These are phyloP conservation scores for Suillus spraguei DNA, from an alignment of 768 basidiomycete genomes.

Conservation along the genomic window DNA sequence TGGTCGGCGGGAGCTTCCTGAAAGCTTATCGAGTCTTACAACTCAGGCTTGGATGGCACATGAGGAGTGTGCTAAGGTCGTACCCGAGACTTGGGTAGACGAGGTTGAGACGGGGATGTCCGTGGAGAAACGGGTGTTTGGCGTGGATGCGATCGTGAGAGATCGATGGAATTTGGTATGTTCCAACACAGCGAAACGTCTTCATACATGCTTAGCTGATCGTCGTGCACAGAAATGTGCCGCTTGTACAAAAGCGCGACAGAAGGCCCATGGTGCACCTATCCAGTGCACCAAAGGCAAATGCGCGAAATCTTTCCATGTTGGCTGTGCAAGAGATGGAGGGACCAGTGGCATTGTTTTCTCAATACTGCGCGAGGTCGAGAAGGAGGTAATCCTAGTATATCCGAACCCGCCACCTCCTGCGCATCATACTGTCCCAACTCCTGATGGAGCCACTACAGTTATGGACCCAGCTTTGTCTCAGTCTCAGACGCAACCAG, in stretches of 20 bases:
- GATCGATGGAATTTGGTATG: conserved; percentile 92
- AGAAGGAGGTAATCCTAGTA: conserved; percentile 78
- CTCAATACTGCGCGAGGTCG: conserved; percentile 63
- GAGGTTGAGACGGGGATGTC: conserved; percentile 46
- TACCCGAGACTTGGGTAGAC: conserved; percentile 94
- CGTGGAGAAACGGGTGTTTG: conserved; percentile 64
- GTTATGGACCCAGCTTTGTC: background rate
- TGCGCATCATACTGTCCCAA: conserved; percentile 7
- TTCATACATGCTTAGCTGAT: background rate
- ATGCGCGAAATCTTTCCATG: conserved; percentile 92
- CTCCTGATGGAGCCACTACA: conserved; percentile 12
- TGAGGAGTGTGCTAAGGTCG: conserved; percentile 72
- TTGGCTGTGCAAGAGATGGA: conserved; percentile 80
- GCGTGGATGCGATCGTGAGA: conserved; percentile 85
- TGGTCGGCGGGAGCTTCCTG: conserved; percentile 52
- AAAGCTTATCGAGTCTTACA: conserved; percentile 30
- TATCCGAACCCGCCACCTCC: conserved; percentile 34
- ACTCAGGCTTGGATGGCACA: conserved; percentile 72
- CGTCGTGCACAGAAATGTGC: conserved; percentile 78
- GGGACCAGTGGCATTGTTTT: conserved; percentile 57
- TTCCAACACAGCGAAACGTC: conserved; percentile 12
- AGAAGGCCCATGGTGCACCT: conserved; percentile 75
- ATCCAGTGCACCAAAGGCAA: conserved; percentile 96
- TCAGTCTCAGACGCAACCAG: conserved; percentile 1
- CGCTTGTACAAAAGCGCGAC: conserved; percentile 69